A percentile compares a stretch with the other conserved stretches of the same genome.
Conservation (phyloP, 208 protist species). For the Naegleria fowleri region DNA sequence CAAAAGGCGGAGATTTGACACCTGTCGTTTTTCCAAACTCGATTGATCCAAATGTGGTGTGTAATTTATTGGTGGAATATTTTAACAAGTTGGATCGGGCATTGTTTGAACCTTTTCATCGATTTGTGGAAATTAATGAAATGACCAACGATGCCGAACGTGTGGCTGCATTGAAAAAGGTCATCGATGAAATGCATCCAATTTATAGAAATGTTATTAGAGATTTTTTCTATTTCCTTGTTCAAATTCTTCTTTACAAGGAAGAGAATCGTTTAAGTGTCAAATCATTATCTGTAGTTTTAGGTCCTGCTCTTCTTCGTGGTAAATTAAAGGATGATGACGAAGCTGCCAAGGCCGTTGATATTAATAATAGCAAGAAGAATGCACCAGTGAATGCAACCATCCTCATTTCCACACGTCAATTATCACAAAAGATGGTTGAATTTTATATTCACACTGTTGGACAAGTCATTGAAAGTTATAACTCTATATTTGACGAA, state of each 20-base stretch:
- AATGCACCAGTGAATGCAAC: background rate
- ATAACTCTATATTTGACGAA: background rate
- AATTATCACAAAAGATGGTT: conserved; percentile 3
- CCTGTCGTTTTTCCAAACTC: background rate
- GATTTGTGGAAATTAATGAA: background rate
- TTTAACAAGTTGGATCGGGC: background rate
- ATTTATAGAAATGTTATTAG: background rate
- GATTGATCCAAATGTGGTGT: conserved; percentile 10
- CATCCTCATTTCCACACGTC: background rate
- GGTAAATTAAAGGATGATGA: background rate
- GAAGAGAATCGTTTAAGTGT: background rate
- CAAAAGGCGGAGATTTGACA: background rate
- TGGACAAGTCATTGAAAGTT: conserved; percentile 3
- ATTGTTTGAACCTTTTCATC: background rate
- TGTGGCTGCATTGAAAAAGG: background rate
- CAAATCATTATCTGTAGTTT: background rate
- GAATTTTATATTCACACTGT: background rate
- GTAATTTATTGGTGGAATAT: background rate
- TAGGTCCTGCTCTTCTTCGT: background rate
- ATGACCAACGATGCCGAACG: background rate
- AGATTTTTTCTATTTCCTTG: background rate
- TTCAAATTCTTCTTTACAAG: background rate
- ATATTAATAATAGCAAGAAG: background rate
- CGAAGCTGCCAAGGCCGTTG: background rate
- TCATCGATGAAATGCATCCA: background rate